phyloP scores from a whole-genome alignment of 2,329 filamentous ascomycete species.

The Colletotrichum siamense region DNA sequence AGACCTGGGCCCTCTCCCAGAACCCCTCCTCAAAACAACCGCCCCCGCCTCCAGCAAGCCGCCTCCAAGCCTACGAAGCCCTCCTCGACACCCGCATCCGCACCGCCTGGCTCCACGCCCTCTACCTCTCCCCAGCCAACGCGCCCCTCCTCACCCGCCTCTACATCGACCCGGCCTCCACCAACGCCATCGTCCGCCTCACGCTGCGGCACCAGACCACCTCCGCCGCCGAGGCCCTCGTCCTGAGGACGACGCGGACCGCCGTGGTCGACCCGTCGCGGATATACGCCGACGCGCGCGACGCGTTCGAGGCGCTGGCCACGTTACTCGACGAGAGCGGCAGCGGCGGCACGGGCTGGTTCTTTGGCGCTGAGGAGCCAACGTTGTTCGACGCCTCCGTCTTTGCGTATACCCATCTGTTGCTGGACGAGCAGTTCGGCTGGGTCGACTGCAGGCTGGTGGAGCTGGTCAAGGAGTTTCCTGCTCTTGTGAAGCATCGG shows the following conservation, averaged over 20 bases:
- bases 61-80: conserved; percentile 77
- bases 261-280: conserved; percentile 33
- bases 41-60: conserved; percentile 37
- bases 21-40: background rate
- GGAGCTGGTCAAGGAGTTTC: conserved; percentile 59
- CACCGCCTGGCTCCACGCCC: conserved; percentile 84
- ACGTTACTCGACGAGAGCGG: conserved; percentile 40
- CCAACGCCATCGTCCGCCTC: conserved; percentile 65
- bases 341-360: conserved; percentile 41
- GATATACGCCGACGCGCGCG: conserved; percentile 48
- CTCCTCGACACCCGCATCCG: conserved; percentile 80
- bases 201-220: conserved; percentile 71
- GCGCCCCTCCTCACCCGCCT: conserved; percentile 70
- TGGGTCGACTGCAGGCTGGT: conserved; percentile 70
- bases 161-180: conserved; percentile 71
- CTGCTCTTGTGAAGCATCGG: conserved; percentile 62
- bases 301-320: conserved; percentile 53
- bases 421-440: conserved; percentile 68
- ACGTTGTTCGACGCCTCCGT: conserved; percentile 86
- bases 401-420: conserved; percentile 86
- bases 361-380: conserved; percentile 58
- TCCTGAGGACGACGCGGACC: conserved; percentile 65
- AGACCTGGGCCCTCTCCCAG: conserved; percentile 68
- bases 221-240: conserved; percentile 74
- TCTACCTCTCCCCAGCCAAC: conserved; percentile 78